Evolutionary conservation across 192 early-diverging fungal genomes (phyloP), one percentile per base, ranked within the genome.

Genomic region (Phycomyces nitens): DNA sequence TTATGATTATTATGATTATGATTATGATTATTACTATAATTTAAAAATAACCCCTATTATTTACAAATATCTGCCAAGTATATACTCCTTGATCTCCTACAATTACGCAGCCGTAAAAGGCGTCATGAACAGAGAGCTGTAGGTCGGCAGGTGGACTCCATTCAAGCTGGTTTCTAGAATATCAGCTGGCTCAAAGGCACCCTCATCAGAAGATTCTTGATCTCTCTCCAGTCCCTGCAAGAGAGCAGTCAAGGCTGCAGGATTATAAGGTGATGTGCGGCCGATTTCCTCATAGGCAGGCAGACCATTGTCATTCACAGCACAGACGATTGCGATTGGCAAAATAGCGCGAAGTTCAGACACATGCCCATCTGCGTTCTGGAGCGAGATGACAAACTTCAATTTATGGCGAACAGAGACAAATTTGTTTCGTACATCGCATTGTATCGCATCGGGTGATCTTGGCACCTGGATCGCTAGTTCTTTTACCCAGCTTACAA

Each of bases 311-410:
- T 54, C 26, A 14, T 58, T 50, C 14, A 63, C 58, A 18, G 63
- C 63, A 34, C 55, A 60, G 29, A 5, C 29, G 15, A 77, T 70
- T 18, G 69, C 67, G 26, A 77, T 63, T 5, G 71, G 71, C 5
- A 77, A 38, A 5, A 55, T 23, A 14, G 72, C 75, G n/a, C 68
- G 64, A 41, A 77, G 51, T 56, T 77, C 75, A 5, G 59, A 70
- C 21, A 64, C n/a, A 41, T 53, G 60, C 8, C 44, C 62, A 21
- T 55, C 65, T 9, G 68, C 26, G 47, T 70, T 64, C 16, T 58
- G 51, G 16, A 61, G 14, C 21, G 62, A 68, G 20, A 65, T 41
- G 0, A 67, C 47, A 41, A 74, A 77, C 41, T 68, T 70, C n/a
- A 77, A 14, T 54, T 71, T 68, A 40, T 77, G 76, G 6, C 49